phyloP scores from a whole-genome alignment of 768 basidiomycete genomes.

The Boletus fagicola region DNA sequence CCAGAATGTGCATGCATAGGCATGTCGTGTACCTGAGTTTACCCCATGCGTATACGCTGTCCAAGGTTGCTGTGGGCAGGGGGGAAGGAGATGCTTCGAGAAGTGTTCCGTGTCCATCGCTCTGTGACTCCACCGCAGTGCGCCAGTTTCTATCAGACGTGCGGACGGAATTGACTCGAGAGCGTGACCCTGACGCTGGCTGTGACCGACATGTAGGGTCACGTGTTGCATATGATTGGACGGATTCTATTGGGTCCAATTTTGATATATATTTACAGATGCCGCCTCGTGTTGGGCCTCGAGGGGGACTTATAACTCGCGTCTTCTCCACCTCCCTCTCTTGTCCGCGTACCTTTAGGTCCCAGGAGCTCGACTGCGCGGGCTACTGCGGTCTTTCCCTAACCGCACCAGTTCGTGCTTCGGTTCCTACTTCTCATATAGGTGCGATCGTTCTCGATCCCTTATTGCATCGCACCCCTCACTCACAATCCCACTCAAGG shows the following conservation, averaged over 20 bases:
- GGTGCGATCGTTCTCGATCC: conserved; percentile 6
- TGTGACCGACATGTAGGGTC: conserved; percentile 2
- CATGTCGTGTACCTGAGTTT: conserved; percentile 1
- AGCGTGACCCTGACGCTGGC: background rate
- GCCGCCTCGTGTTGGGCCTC: conserved; percentile 30
- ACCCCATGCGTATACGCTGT: background rate
- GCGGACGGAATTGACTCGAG: background rate
- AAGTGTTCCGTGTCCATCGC: background rate
- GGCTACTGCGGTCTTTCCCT: conserved; percentile 25
- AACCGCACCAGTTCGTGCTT: conserved; percentile 17
- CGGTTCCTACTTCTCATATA: conserved; percentile 11
- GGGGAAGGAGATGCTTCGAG: background rate
- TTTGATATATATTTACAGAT: conserved; percentile 10
- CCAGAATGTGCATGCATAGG: background rate
- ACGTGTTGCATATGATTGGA: conserved; percentile 28
- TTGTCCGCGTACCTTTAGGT: conserved; percentile 19
- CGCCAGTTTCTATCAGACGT: background rate
- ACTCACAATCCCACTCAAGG: background rate
- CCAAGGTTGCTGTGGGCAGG: conserved; percentile 6
- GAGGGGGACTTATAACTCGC: conserved; percentile 23
- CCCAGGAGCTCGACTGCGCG: conserved; percentile 24
- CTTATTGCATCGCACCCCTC: background rate
- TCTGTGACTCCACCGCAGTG: background rate
- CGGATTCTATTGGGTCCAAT: conserved; percentile 12
- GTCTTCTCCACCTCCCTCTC: background rate